A percentile compares a stretch with the other conserved stretches of the same genome.
phyloP scores from a whole-genome alignment of 106 monocot genomes.

The Acanthochlamys bracteata region DNA sequence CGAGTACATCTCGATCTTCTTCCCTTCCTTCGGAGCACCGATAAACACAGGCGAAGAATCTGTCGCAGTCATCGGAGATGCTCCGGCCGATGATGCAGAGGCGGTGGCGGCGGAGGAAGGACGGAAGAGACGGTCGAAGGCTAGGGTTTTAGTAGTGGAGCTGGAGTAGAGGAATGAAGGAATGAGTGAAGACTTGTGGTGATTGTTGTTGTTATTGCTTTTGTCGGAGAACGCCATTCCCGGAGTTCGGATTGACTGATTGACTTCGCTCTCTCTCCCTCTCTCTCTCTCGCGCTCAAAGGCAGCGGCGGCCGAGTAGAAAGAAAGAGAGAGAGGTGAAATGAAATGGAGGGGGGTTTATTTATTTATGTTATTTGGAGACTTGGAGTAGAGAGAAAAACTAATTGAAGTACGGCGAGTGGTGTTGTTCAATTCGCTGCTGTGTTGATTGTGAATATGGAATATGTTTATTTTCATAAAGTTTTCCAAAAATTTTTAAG shows the following conservation, averaged over 20 bases:
- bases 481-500: no score
- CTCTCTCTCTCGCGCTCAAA: not conserved
- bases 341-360: no score
- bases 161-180: slow-evolving; percentile 35
- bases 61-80: not conserved
- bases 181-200: slow-evolving; percentile 16
- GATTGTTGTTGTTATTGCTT: not conserved
- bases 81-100: not conserved
- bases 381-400: no score
- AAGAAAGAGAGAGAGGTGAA: not conserved
- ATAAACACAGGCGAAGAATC: slow-evolving; percentile 6
- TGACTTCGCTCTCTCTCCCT: no score
- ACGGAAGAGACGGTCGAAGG: not conserved
- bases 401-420: no score
- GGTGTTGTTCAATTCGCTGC: no score
- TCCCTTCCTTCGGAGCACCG: slow-evolving; percentile 18
- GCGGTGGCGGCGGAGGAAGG: not conserved
- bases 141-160: slow-evolving; percentile 4
- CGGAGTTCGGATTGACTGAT: not conserved
- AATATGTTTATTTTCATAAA: no score
- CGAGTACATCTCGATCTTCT: slow-evolving; percentile 38
- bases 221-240: not conserved
- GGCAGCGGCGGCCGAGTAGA: not conserved
- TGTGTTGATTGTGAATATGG: no score
- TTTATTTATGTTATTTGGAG: no score